Evolutionary conservation across 108 stramenopile species (phyloP).

Genomic region (Fistulifera solaris): DNA sequence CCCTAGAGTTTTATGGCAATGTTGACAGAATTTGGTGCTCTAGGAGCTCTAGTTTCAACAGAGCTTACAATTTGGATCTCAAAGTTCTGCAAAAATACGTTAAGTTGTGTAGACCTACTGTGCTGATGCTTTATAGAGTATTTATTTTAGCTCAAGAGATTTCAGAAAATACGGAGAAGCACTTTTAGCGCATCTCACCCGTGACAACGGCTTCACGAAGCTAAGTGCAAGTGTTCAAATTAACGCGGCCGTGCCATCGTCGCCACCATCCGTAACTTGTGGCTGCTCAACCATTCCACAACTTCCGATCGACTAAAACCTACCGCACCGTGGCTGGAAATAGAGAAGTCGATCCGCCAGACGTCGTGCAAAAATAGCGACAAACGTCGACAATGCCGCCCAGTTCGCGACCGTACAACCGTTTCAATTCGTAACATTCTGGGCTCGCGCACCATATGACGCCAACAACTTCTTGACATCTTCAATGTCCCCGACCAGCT

Average conservation of each 20-base stretch:
- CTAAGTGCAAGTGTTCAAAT: slow-evolving; percentile 31
- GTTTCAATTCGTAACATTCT: slow-evolving; percentile 45
- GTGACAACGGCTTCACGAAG: slow-evolving; percentile 34
- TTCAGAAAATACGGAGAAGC: no score
- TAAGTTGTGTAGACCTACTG: no score
- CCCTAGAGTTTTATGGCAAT: no score
- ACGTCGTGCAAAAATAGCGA: slow-evolving; percentile 54
- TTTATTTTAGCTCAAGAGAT: no score
- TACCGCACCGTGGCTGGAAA: slow-evolving; percentile 60
- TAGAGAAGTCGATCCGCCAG: slow-evolving; percentile 52
- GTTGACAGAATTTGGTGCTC: no score
- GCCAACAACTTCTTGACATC: slow-evolving; percentile 60
- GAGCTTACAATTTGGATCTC: no score
- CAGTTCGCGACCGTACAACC: slow-evolving; percentile 79
- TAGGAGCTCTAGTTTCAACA: no score
- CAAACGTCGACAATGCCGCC: slow-evolving; percentile 59
- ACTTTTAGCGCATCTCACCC: slow-evolving; percentile 23
- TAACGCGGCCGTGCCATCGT: slow-evolving; percentile 22
- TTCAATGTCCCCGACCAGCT: slow-evolving; percentile 70
- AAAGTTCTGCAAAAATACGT: no score
- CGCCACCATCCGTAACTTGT: slow-evolving; percentile 19
- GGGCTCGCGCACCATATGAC: slow-evolving; percentile 45
- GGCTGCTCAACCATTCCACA: slow-evolving; percentile 39
- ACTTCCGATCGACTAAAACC: slow-evolving; percentile 61
- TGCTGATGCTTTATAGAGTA: no score